Evolutionary conservation across 139 green algal genomes (phyloP).

Genomic region (Dunaliella primolecta): DNA sequence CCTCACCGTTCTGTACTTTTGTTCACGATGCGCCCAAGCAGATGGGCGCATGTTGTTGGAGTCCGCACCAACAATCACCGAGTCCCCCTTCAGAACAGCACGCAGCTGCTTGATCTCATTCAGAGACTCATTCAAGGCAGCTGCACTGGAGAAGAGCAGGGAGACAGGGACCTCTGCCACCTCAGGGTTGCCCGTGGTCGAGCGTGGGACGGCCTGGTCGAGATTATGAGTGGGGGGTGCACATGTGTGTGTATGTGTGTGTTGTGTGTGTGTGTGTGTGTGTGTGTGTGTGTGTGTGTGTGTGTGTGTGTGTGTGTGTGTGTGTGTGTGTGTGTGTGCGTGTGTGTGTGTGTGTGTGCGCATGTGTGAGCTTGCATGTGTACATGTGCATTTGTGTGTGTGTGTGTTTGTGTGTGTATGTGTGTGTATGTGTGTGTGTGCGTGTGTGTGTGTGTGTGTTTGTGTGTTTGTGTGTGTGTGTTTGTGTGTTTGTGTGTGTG

Average conservation of each 20-base stretch:
- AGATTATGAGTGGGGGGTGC: too few relatives aligned
- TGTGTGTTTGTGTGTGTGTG: not conserved
- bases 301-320: not conserved
- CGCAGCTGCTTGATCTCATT: not conserved
- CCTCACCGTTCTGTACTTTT: slow-evolving; percentile 7
- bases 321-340: not conserved
- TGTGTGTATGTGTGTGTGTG: too few relatives aligned
- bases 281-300: not conserved
- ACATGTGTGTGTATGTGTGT: too few relatives aligned
- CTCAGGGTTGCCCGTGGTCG: not conserved
- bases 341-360: not conserved
- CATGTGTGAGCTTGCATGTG: not conserved
- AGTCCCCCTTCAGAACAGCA: not conserved
- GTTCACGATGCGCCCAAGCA: slow-evolving; percentile 5
- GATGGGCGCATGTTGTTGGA: not conserved
- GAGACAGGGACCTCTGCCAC: not conserved
- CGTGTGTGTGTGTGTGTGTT: not conserved
- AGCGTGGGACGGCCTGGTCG: too few relatives aligned
- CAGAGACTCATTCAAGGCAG: not conserved
- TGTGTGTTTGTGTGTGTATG: too few relatives aligned
- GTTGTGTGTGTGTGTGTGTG: too few relatives aligned
- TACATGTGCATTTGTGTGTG: not conserved
- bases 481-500: not conserved
- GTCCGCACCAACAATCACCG: not conserved
- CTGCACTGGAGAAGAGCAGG: not conserved